Base-by-base conservation (phyloP, 1,284 basidiomycete genomes). In the Tilletia caries region DNA sequence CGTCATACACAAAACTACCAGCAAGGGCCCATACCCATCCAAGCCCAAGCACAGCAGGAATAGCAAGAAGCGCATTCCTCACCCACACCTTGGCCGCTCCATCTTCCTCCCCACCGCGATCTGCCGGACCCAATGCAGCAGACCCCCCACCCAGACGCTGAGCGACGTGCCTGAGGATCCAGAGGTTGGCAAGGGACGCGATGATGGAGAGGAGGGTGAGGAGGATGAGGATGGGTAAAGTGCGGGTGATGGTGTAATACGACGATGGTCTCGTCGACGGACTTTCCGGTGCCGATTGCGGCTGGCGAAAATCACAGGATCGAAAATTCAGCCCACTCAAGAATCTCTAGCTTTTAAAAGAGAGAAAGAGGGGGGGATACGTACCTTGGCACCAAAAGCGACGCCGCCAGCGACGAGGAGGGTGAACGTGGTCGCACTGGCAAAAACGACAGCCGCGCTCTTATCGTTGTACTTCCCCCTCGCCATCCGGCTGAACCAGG, bases 21-120 rank as follows among this genome's bases (percentile, higher is more conserved):
- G 90, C 87, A 76, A 95, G 92, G 1, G 92, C 92, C 90, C 92
- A 94, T 68, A 92, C 84, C 20, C 92, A 89, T 65, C 91, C 92
- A 60, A 93, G 85, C 76, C 92, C 88, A 34, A 95, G 86, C 0
- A 91, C 90, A 54, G 89, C 88, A 18, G 93, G 93, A 37, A 94
- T 69, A 29, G 68, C 78, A 60, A 79, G 71, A 20, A 80, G 69
- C 32, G 71, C 74, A 2, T 68, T 71, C 1, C 74, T 70, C n/a
- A 80, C 64, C 33, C 41, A 64, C 41, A 78, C 72, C 48, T 73
- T 70, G 48, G 74, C 71, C 12, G 74, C 78, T 5, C 75, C 78
- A 20, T 75, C 67, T 18, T 58, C 54, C 29, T 58, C 54, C 15
- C 10, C 54, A 4, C 23, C 48, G 2, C 12, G 25, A 2, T n/a